Evolutionary conservation across 495 filamentous ascomycete species (phyloP), one percentile per base, ranked within the genome.

Genomic region (Xylaria telfairii): DNA sequence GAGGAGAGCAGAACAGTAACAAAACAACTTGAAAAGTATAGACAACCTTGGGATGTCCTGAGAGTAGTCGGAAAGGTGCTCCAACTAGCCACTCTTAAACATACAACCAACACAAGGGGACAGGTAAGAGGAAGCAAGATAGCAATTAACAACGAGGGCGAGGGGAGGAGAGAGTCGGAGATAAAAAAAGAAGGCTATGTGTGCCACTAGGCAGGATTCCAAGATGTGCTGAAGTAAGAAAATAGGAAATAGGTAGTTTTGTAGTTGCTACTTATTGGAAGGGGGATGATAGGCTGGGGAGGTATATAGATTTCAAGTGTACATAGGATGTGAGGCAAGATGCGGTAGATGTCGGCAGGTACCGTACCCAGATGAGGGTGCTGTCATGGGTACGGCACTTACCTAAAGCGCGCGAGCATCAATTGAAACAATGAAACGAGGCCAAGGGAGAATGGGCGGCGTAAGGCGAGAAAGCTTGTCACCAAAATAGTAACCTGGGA

Each of bases 401-500:
- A 57, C 65, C 42, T 13, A 44, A 67, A 57, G 53, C 41, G 53
- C 41, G 65, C n/a, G 54, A 54, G 30, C n/a, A 41, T 54, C 56
- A 7, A 51, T 54, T 64, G 59, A 61, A 57, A 65, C 49, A 65
- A 70, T 70, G 68, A 65, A 64, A 65, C 68, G 47, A 51, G 37
- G 39, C 68, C 39, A 63, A 65, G 68, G 44, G 49, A 53, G 42
- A 69, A 17, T 47, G 19, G 37, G 59, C 67, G 44, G 67, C 67
- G 59, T 30, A 63, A 54, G 67, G 59, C 67, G 44, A 69, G 60
- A 70, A 65, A 46, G 44, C 59, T 65, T 64, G 60, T 70, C 59
- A 70, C 68, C 49, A 70, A 70, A 70, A 70, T 70, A 70, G 68
- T 30, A 70, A 70, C 68, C 28, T 65, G 68, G 61, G 39, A 65